These are phyloP conservation scores for Phytophthora colocasiae DNA, from an alignment of 352 stramenopile genomes.

Conservation along the genomic window DNA sequence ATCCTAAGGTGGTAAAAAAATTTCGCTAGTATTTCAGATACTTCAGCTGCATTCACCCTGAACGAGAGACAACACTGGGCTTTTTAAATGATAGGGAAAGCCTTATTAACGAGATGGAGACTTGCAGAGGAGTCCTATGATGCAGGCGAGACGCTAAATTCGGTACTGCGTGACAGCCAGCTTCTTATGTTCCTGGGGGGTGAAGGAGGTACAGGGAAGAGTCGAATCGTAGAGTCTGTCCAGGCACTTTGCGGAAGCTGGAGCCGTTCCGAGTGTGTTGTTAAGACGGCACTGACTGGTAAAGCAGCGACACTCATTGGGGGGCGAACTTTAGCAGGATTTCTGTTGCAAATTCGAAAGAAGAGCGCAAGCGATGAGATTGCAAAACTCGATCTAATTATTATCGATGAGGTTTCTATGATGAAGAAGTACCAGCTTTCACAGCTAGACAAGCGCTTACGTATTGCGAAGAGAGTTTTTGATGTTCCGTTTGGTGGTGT, in stretches of 20 bases:
- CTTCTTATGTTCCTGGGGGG: background rate
- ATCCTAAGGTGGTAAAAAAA: no score
- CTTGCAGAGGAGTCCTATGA: no score
- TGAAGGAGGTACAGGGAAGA: background rate
- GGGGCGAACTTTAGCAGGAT: background rate
- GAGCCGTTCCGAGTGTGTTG: background rate
- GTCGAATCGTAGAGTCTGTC: background rate
- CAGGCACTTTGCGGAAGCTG: background rate
- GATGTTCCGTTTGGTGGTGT: background rate
- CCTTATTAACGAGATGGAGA: no score
- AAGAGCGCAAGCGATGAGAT: background rate
- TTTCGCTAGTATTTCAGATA: no score
- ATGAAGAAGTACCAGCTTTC: background rate
- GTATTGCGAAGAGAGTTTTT: background rate
- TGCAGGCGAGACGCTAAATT: no score
- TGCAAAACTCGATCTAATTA: background rate
- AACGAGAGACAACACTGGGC: no score
- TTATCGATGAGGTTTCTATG: background rate
- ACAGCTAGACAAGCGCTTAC: background rate
- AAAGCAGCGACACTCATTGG: background rate
- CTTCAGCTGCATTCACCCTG: no score
- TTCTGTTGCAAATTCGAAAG: background rate
- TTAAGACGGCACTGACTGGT: background rate
- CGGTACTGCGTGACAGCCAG: no score
- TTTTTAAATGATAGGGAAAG: no score